These are phyloP conservation scores for Rauvolfia tetraphylla DNA, from an alignment of 257 asterid species.

Conservation along the genomic window DNA sequence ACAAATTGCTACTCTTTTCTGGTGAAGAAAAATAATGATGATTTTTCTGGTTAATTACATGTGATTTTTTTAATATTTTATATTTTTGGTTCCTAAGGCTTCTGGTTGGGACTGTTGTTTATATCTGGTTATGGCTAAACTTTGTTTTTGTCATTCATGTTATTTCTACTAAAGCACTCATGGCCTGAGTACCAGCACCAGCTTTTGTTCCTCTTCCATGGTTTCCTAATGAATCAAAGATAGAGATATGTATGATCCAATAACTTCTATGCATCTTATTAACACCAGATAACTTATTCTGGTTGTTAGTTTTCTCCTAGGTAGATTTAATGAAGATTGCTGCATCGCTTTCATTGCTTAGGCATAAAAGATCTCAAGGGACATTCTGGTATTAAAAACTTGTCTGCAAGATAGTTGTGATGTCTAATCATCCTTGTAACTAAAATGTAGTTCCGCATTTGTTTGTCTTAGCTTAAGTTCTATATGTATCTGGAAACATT, in stretches of 20 bases:
- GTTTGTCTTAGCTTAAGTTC: not conserved
- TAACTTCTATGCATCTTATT: not conserved
- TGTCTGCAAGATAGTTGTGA: not conserved
- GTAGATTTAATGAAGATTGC: not conserved
- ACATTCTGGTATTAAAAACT: not conserved
- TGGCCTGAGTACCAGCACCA: not conserved
- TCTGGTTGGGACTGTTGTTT: no score
- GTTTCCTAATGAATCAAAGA: no score
- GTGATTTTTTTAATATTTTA: no score
- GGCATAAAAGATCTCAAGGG: not conserved
- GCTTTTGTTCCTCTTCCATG: not conserved
- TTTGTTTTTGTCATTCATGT: not conserved
- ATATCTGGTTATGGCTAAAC: not conserved
- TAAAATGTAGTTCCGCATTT: not conserved
- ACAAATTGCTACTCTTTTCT: no score
- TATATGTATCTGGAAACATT: not conserved
- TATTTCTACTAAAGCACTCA: not conserved
- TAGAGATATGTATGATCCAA: no score
- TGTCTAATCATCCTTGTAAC: not conserved
- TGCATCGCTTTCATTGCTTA: not conserved
- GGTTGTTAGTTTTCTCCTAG: not conserved
- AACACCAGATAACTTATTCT: not conserved
- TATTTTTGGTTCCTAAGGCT: no score
- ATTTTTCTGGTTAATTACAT: no score
- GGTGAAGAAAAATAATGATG: no score